Conservation (phyloP, 352 stramenopile species). For the Phytophthora melonis region DNA sequence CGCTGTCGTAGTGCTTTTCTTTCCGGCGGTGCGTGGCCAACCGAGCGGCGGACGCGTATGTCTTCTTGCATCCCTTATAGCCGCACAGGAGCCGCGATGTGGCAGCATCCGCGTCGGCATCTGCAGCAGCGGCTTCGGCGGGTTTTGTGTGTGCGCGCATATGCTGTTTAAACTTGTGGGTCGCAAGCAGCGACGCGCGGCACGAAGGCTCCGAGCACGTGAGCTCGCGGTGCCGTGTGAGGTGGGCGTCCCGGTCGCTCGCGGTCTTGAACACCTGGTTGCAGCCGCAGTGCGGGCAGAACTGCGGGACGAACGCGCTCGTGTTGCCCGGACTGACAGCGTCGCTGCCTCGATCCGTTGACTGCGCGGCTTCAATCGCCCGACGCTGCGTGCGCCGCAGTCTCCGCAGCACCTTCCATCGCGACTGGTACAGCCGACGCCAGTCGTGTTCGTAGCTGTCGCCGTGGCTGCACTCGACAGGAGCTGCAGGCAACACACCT, state of each 20-base stretch:
- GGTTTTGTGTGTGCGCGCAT: conserved; percentile 11
- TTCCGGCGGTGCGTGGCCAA: conserved; percentile 46
- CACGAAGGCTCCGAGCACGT: conserved; percentile 40
- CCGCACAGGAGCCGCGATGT: conserved; percentile 33
- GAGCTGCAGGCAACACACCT: conserved; percentile 9
- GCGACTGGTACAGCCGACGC: conserved; percentile 42
- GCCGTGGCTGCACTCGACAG: conserved; percentile 40
- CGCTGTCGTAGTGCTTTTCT: conserved; percentile 2
- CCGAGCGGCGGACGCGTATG: conserved; percentile 49
- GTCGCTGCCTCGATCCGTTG: conserved; percentile 4
- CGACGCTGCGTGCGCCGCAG: conserved; percentile 36
- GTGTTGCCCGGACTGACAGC: neutral
- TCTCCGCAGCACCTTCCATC: conserved; percentile 30
- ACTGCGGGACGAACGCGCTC: conserved; percentile 34
- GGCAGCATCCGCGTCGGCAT: neutral
- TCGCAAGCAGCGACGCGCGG: conserved; percentile 40
- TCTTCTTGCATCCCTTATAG: conserved; percentile 44
- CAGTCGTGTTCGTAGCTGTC: conserved; percentile 47
- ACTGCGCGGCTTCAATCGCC: conserved; percentile 11
- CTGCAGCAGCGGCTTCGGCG: too few species aligned
- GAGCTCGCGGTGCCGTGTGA: conserved; percentile 36
- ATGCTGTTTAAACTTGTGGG: conserved; percentile 45
- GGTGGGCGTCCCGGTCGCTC: conserved; percentile 34
- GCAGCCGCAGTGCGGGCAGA: conserved; percentile 54
- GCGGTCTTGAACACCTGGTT: conserved; percentile 41